Base-by-base conservation (phyloP, 495 filamentous ascomycete species). In the Xylaria grammica region DNA sequence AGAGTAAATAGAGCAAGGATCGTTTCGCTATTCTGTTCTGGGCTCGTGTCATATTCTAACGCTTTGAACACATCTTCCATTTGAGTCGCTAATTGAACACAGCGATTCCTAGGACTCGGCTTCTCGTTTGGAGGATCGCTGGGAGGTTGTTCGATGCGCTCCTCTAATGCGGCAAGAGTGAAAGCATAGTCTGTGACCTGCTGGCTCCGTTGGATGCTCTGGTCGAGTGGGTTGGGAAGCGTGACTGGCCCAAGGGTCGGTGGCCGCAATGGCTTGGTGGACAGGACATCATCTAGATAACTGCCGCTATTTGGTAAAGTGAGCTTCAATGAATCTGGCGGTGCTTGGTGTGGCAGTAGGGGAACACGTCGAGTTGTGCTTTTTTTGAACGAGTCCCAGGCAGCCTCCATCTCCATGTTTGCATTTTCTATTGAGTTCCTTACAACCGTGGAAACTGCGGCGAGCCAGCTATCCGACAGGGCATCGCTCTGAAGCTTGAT, bases 231-330 rank as follows among this genome's bases (percentile, higher is more conserved):
- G 5, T 63, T 57, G 0, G 72, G 69, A 38, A 74, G 67, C 20
- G 60, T 20, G 17, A 55, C 19, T 0, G 68, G 60, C 7, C 48
- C 29, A 10, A 55, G 15, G 27, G 10, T 24, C 19, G 11, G 6
- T 38, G 27, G 22, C 17, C 6, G 63, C 15, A 22, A 17, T 26
- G 29, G 26, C 19, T 5, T 51, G 20, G 7, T 34, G 40, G 24
- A 44, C 8, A 69, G 52, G n/a, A 68, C 17, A 8, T 34, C 27
- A 13, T 72, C 58, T 4, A 87, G 67, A 48, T 82, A 77, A 0
- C 64, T 7, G 4, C 74, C 69, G 60, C 86, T 87, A 48, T 81
- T 80, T 4, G 65, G 70, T 29, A 89, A 78, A 0, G 71, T 72
- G 8, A 89, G 70, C 0, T 36, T 20, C 3, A 79, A 63, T 38